Evolutionary conservation across 2,329 filamentous ascomycete genomes (phyloP).

Genomic region (Fusarium kyushuense): DNA sequence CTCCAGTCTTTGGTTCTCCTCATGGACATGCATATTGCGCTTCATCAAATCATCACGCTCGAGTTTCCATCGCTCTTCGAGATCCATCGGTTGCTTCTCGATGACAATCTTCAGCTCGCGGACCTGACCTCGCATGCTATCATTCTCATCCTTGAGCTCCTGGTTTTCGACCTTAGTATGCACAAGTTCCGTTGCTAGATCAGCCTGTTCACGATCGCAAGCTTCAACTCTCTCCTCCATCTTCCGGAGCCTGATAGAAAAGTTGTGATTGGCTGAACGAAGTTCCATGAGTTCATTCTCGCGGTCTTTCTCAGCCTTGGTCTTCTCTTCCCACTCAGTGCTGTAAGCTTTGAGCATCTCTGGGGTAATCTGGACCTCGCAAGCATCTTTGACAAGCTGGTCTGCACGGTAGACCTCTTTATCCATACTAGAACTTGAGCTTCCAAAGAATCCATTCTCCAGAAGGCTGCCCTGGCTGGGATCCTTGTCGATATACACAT

Average conservation of each 20-base stretch:
- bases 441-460: constrained; percentile 97
- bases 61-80: constrained; percentile 82
- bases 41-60: constrained; percentile 95
- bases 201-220: constrained; percentile 90
- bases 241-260: constrained; percentile 81
- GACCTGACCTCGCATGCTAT: constrained; percentile 86
- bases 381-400: constrained; percentile 91
- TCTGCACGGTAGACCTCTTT: constrained; percentile 97
- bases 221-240: constrained; percentile 90
- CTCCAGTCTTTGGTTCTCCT: constrained; percentile 89
- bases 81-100: constrained; percentile 87
- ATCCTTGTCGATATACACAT: constrained; percentile 95
- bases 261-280: constrained; percentile 72
- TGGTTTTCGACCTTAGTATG: constrained; percentile 94
- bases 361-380: constrained; percentile 84
- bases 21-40: constrained; percentile 91
- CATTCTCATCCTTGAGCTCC: constrained; percentile 88
- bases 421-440: constrained; percentile 86
- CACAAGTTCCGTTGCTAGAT: constrained; percentile 90
- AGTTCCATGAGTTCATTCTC: constrained; percentile 84
- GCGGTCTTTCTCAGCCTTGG: constrained; percentile 81
- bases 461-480: constrained; percentile 93
- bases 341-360: constrained; percentile 86
- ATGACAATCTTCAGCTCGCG: constrained; percentile 87
- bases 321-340: constrained; percentile 92